Conservation (phyloP, 169 alveolate species). For the Eimeria acervulina region DNA sequence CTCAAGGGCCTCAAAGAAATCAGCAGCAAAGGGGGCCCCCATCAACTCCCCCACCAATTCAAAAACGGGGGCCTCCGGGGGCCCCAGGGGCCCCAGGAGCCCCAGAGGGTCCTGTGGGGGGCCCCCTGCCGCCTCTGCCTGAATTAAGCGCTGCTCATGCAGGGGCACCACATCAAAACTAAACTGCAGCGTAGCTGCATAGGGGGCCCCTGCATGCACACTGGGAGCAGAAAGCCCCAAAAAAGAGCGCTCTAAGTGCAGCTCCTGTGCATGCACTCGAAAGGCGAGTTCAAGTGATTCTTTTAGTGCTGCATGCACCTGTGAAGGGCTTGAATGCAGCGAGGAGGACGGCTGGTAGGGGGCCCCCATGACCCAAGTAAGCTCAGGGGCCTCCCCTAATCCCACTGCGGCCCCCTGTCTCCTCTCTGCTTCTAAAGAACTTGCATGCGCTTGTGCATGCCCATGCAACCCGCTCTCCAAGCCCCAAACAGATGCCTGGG, state of each 20-base stretch:
- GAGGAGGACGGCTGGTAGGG: not conserved
- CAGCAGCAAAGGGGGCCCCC: not conserved
- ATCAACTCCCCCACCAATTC: not conserved
- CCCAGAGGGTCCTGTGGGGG: not conserved
- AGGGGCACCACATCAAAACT: constrained; percentile 46
- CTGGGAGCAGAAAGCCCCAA: not conserved
- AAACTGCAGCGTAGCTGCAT: constrained; percentile 27
- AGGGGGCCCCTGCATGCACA: constrained; percentile 46
- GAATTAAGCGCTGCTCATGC: constrained; percentile 34
- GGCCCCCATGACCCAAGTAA: constrained; percentile 53
- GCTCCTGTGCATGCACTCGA: constrained; percentile 27
- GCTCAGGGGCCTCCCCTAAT: not conserved
- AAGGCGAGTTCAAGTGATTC: constrained; percentile 26
- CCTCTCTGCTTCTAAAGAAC: not conserved
- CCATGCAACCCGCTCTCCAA: no score
- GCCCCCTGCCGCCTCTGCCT: constrained; percentile 17
- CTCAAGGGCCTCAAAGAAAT: not conserved
- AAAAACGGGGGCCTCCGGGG: not conserved
- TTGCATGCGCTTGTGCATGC: not conserved
- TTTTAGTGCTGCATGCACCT: not conserved
- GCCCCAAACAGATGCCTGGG: not conserved
- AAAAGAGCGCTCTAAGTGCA: not conserved
- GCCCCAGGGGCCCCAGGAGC: not conserved
- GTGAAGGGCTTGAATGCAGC: not conserved
- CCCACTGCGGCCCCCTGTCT: constrained; percentile 37